Evolutionary conservation across 495 filamentous ascomycete species (phyloP).

Genomic region (Penicillium simplicissimum): DNA sequence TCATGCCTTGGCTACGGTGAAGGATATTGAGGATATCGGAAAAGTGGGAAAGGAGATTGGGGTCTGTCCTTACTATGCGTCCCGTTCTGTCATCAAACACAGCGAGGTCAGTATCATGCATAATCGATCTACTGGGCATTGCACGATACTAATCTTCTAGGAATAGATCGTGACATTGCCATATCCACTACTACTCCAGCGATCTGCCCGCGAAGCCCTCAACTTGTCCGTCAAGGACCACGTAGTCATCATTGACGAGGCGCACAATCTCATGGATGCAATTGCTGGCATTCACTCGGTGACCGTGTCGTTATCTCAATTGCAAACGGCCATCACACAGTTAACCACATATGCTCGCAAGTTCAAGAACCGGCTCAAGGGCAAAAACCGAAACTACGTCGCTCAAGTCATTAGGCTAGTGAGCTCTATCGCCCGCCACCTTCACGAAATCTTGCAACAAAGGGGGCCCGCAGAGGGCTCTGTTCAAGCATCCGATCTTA

Average conservation of each 20-base stretch:
- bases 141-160: not conserved
- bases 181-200: slow-evolving; percentile 87
- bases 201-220: slow-evolving; percentile 84
- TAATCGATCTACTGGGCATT: not conserved
- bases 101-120: slow-evolving; percentile 59
- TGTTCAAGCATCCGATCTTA: slow-evolving; percentile 65
- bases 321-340: slow-evolving; percentile 69
- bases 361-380: slow-evolving; percentile 84
- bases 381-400: slow-evolving; percentile 90
- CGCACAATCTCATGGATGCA: slow-evolving; percentile 96
- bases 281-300: slow-evolving; percentile 86
- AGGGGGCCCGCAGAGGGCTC: slow-evolving; percentile 59
- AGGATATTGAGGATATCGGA: slow-evolving; percentile 91
- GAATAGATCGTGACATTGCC: slow-evolving; percentile 85
- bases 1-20: slow-evolving; percentile 76
- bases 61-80: slow-evolving; percentile 95
- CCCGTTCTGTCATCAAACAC: slow-evolving; percentile 74
- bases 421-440: slow-evolving; percentile 68
- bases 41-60: slow-evolving; percentile 73
- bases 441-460: slow-evolving; percentile 47
- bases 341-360: slow-evolving; percentile 81
- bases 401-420: slow-evolving; percentile 81
- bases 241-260: slow-evolving; percentile 92
- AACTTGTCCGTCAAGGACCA: slow-evolving; percentile 83
- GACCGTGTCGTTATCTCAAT: slow-evolving; percentile 68